These are phyloP conservation scores for Echites panduratus DNA, from an alignment of 257 asterid species.

Conservation along the genomic window DNA sequence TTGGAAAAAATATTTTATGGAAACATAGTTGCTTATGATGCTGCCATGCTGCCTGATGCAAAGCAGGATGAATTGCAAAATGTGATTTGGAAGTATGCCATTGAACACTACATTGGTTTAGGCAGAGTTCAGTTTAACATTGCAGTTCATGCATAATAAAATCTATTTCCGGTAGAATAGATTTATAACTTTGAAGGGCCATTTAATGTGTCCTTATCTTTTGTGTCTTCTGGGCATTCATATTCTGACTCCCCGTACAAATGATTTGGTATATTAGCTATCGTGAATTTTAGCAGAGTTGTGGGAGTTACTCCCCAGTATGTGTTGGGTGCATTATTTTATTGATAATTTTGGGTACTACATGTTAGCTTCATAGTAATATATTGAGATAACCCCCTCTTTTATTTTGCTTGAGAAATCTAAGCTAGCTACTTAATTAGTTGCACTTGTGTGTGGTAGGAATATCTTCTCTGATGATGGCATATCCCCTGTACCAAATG, in stretches of 20 bases:
- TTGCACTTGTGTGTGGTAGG: slow-evolving; percentile 30
- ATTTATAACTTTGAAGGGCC: neutral
- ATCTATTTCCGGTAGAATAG: neutral
- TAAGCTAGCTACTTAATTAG: neutral
- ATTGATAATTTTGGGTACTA: neutral
- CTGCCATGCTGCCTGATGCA: slow-evolving; percentile 68
- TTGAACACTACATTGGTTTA: slow-evolving; percentile 13
- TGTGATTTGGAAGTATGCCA: slow-evolving; percentile 80
- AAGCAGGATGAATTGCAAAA: slow-evolving; percentile 74
- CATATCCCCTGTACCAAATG: slow-evolving; percentile 44
- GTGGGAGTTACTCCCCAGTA: neutral
- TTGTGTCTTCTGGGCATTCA: neutral
- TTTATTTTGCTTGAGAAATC: neutral
- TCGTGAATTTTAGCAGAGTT: neutral
- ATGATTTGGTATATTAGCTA: neutral
- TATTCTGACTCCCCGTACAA: neutral
- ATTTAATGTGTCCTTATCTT: neutral
- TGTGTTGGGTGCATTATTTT: neutral
- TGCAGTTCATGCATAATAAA: neutral
- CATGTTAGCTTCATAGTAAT: neutral
- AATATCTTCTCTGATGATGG: slow-evolving; percentile 85
- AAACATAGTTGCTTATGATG: slow-evolving; percentile 80
- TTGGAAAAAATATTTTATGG: slow-evolving; percentile 93
- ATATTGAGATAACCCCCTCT: neutral
- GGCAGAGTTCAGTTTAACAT: neutral